Percentiles rank a stretch among this genome's conserved stretches.
These are phyloP conservation scores for grape (Vitis vinifera) DNA, from an alignment of 164 flowering plant species.

Conservation along the genomic window ASM3070453v1 NC_081809.1:8085501-8086000, in stretches of 20 bases:
- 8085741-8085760: not conserved
- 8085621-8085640: conserved; percentile 31
- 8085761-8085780: too few species aligned
- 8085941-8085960: conserved; percentile 32
- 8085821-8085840: conserved; percentile 44
- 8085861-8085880: conserved; percentile 42
- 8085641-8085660: conserved; percentile 36
- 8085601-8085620: conserved; percentile 29
- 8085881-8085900: conserved; percentile 37
- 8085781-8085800: not conserved
- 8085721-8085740: conserved; percentile 26
- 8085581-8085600: conserved; percentile 43
- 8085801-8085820: conserved; percentile 3
- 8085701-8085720: conserved; percentile 36
- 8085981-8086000: conserved; percentile 23
- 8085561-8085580: conserved; percentile 33
- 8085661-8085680: conserved; percentile 31
- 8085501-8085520: conserved; percentile 34
- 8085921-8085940: conserved; percentile 32
- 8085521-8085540: conserved; percentile 25
- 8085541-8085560: conserved; percentile 25
- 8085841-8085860: conserved; percentile 33
- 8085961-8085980: conserved; percentile 27
- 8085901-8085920: conserved; percentile 40
- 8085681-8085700: conserved; percentile 28